A percentile compares a stretch with the other conserved stretches of the same genome.
phyloP scores from a whole-genome alignment of 75 land plant genomes.

The Cryptomeria japonica region DNA sequence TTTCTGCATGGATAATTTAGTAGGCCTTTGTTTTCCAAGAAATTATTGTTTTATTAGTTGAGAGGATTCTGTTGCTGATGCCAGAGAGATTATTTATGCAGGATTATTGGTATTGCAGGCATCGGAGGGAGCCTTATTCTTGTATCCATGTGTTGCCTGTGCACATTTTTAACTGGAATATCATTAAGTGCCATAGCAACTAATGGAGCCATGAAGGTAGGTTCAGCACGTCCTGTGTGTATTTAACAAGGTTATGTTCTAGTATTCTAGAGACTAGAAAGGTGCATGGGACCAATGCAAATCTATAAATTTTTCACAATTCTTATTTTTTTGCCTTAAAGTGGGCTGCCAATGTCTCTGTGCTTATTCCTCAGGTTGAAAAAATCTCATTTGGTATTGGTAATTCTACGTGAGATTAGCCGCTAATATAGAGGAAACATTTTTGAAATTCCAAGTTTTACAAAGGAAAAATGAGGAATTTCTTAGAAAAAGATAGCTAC shows the following conservation, averaged over 20 bases:
- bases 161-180: constrained; percentile 89
- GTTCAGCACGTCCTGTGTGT: neutral
- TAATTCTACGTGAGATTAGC: neutral
- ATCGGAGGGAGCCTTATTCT: constrained; percentile 80
- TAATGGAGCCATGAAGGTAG: constrained; percentile 99
- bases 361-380: neutral
- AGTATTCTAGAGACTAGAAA: neutral
- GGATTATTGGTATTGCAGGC: constrained; percentile 99
- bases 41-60: neutral
- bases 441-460: neutral
- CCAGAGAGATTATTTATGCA: constrained; percentile 26
- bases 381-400: neutral
- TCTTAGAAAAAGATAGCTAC: neutral
- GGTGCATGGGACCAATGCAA: neutral
- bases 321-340: neutral
- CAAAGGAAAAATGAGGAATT: neutral
- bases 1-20: neutral
- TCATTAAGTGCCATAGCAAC: constrained; percentile 99
- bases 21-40: neutral
- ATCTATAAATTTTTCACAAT: neutral
- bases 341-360: neutral
- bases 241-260: neutral
- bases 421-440: neutral
- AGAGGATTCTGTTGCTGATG: neutral
- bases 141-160: constrained; percentile 78